Evolutionary conservation across 1,139 yeast genomes (phyloP), one percentile per base, ranked within the genome.

Genomic region (Yarrowia galli): DNA sequence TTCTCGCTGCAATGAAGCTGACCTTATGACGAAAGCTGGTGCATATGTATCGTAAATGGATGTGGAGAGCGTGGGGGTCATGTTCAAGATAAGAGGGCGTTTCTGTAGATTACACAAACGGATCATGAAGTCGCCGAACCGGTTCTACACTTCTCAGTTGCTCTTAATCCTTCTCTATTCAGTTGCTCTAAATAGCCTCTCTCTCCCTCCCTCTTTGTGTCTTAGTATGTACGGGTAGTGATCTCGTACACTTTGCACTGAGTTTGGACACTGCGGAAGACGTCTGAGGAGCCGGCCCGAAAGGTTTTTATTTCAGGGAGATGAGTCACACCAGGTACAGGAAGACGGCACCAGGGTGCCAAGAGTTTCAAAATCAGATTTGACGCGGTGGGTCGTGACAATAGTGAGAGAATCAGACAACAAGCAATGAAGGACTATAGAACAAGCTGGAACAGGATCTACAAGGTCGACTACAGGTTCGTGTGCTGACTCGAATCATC

Each of bases 201-300:
- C 6, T 9, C 12, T n/a, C 5, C n/a, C n/a, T n/a, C n/a, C n/a
- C n/a, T n/a, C n/a, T n/a, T n/a, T n/a, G n/a, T n/a, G n/a, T n/a
- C n/a, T n/a, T n/a, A n/a, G n/a, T n/a, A n/a, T n/a, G n/a, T n/a
- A n/a, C n/a, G n/a, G n/a, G n/a, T n/a, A n/a, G n/a, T n/a, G n/a
- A n/a, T n/a, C n/a, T n/a, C n/a, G n/a, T n/a, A n/a, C n/a, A n/a
- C n/a, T n/a, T n/a, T 4, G 16, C n/a, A 28, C n/a, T n/a, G 9
- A 25, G 36, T 16, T 46, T 46, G 25, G 35, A 25, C 13, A 9
- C 36, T 2, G 36, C 53, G 53, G 49, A 28, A 25, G 36, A 25
- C 36, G 8, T 25, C 53, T 46, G 28, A n/a, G 9, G 18, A 48
- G n/a, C 35, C 53, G 53, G 16, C 22, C 49, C 53, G 36, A 48